Evolutionary conservation across 352 stramenopile species (phyloP).

Genomic region (Peronospora destructor): DNA sequence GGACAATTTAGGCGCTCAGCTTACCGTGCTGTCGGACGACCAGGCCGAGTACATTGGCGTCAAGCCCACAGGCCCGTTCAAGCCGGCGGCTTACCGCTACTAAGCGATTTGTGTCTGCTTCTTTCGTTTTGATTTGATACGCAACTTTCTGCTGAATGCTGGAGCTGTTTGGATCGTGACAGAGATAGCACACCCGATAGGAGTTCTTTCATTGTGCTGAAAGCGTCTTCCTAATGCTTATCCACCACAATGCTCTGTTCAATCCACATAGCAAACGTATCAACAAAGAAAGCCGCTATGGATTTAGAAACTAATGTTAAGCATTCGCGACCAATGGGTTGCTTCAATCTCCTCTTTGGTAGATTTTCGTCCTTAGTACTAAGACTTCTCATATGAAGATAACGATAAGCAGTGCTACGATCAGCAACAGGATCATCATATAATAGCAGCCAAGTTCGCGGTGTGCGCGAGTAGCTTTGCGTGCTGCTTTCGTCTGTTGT

Average conservation of each 20-base stretch:
- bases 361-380: constrained; percentile 1
- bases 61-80: constrained; percentile 91
- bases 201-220: constrained; percentile 34
- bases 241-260: constrained; percentile 31
- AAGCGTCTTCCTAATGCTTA: constrained; percentile 18
- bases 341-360: constrained; percentile 1
- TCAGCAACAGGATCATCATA: constrained; percentile 45
- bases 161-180: constrained; percentile 14
- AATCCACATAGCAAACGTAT: constrained; percentile 12
- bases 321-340: constrained; percentile 8
- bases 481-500: constrained; percentile 44
- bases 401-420: constrained; percentile 44
- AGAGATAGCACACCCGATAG: constrained; percentile 17
- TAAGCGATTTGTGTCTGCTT: constrained; percentile 46
- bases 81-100: constrained; percentile 97
- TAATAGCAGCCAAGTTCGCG: constrained; percentile 52
- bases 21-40: constrained; percentile 92
- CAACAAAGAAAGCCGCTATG: constrained; percentile 6
- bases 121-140: constrained; percentile 4
- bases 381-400: constrained; percentile 34
- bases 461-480: constrained; percentile 39
- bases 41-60: constrained; percentile 98
- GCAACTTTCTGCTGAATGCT: constrained; percentile 6
- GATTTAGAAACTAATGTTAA: constrained; percentile 19
- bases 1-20: constrained; percentile 91